A percentile compares a stretch with the other conserved stretches of the same genome.
Conservation (phyloP, 345 rosid genomes). For the Dimocarpus longan region DNA sequence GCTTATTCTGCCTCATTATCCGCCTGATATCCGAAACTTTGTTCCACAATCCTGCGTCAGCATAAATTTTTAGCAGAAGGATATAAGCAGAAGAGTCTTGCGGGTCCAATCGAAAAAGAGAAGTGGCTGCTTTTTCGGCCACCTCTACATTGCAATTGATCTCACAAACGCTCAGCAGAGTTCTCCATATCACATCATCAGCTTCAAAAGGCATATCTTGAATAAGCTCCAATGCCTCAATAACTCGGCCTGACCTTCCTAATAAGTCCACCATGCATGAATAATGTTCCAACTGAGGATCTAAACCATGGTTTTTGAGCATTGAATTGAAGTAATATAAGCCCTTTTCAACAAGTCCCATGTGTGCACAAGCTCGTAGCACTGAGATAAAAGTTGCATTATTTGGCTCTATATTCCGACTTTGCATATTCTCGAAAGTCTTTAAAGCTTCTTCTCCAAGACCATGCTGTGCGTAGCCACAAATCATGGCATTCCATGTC, state of each 20-base stretch:
- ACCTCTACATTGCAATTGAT: slow-evolving; percentile 72
- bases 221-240: slow-evolving; percentile 60
- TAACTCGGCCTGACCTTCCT: slow-evolving; percentile 74
- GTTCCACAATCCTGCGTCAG: slow-evolving; percentile 90
- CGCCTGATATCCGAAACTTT: slow-evolving; percentile 69
- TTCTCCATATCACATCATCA: slow-evolving; percentile 85
- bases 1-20: slow-evolving; percentile 60
- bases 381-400: slow-evolving; percentile 86
- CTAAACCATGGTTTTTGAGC: slow-evolving; percentile 56
- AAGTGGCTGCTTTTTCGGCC: slow-evolving; percentile 65
- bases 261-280: slow-evolving; percentile 90
- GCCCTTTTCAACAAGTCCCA: slow-evolving; percentile 68
- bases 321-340: slow-evolving; percentile 64
- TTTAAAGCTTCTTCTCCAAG: slow-evolving; percentile 72
- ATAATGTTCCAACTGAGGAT: slow-evolving; percentile 82
- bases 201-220: slow-evolving; percentile 76
- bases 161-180: slow-evolving; percentile 74
- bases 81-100: slow-evolving; percentile 80
- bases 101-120: slow-evolving; percentile 66
- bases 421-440: slow-evolving; percentile 62
- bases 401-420: slow-evolving; percentile 59
- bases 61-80: slow-evolving; percentile 80
- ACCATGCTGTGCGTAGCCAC: slow-evolving; percentile 90
- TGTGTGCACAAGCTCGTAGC: slow-evolving; percentile 92
- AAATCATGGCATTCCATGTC: slow-evolving; percentile 94